These are phyloP conservation scores for Sclerotinia minor DNA, from an alignment of 2,329 filamentous ascomycete species.

Conservation along the genomic window DNA sequence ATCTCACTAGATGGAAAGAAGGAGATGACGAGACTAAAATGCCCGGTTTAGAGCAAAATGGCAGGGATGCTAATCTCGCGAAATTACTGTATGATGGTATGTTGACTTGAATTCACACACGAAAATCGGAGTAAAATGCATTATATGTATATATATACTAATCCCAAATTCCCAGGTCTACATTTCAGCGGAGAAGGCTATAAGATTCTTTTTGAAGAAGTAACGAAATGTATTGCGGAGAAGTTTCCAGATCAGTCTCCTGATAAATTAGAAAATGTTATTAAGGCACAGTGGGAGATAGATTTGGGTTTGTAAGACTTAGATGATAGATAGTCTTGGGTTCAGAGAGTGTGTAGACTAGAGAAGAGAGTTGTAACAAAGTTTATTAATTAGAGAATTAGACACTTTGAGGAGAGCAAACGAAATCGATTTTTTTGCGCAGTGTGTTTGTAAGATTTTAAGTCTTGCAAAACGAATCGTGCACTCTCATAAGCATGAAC, in stretches of 20 bases:
- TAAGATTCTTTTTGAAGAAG: slow-evolving; percentile 18
- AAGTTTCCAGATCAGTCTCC: slow-evolving; percentile 17
- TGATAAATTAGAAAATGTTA: not conserved
- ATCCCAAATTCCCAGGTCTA: not conserved
- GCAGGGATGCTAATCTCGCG: not conserved
- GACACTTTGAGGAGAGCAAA: not conserved
- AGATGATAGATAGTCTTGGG: not conserved
- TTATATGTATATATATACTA: not conserved
- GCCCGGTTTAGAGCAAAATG: slow-evolving; percentile 13
- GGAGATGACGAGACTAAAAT: slow-evolving; percentile 3
- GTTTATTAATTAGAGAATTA: not conserved
- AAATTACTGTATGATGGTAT: slow-evolving; percentile 17
- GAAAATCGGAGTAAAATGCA: not conserved
- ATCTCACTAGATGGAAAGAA: slow-evolving; percentile 6
- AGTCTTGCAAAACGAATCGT: too few species aligned
- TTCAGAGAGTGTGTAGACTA: not conserved
- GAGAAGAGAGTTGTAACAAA: not conserved
- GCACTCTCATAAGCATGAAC: too few species aligned
- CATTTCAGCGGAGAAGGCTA: slow-evolving; percentile 22
- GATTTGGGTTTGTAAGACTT: slow-evolving; percentile 18
- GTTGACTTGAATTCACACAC: not conserved
- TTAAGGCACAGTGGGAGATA: slow-evolving; percentile 19
- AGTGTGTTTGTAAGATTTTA: not conserved
- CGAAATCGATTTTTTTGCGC: not conserved
- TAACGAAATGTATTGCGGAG: slow-evolving; percentile 7